Base-by-base conservation (phyloP, 768 basidiomycete genomes). In the Mycena floridula region DNA sequence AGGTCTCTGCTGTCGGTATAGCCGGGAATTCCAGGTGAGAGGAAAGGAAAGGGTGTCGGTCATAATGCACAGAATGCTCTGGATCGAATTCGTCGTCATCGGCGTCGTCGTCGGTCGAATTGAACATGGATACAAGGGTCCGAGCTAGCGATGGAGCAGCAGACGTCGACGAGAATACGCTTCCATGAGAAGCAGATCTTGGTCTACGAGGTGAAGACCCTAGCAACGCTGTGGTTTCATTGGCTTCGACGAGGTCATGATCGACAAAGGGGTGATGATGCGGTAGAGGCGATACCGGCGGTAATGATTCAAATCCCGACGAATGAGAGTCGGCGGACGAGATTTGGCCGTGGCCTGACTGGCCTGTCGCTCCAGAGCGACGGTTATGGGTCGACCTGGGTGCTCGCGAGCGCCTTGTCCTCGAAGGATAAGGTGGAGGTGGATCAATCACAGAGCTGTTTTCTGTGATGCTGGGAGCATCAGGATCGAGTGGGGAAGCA, bases 341-440 rank as follows among this genome's bases (percentile, higher is more conserved):
- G 51, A 47, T 69, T 57, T 7, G 58, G 56, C 42, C 5, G 67
- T 67, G 7, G 63, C 21, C 63, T 64, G 42, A 57, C 51, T 37
- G 63, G 47, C 42, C 71, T 62, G 6, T 61, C 44, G 27, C 75
- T 73, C 18, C 77, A 67, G n/a, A n/a, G n/a, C n/a, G n/a, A n/a
- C n/a, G n/a, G n/a, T n/a, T n/a, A n/a, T n/a, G n/a, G n/a, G n/a
- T n/a, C n/a, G n/a, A n/a, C n/a, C n/a, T n/a, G n/a, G n/a, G n/a
- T n/a, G n/a, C 47, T 71, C 60, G 36, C 63, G 58, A 3, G 49
- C 23, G 15, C 43, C 16, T 9, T 49, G 48, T 22, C 28, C 56
- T 16, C n/a, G 67, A 63, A 28, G 82, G 84, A 59, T 87, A 87
- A 2, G 85, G 85, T 0, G 85, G 85, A 8, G 85, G 85, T 3